A percentile compares a stretch with the other conserved stretches of the same genome.
Conservation (phyloP, 225 moss, liverwort and hornwort genomes). For the Polytrichum commune region DNA sequence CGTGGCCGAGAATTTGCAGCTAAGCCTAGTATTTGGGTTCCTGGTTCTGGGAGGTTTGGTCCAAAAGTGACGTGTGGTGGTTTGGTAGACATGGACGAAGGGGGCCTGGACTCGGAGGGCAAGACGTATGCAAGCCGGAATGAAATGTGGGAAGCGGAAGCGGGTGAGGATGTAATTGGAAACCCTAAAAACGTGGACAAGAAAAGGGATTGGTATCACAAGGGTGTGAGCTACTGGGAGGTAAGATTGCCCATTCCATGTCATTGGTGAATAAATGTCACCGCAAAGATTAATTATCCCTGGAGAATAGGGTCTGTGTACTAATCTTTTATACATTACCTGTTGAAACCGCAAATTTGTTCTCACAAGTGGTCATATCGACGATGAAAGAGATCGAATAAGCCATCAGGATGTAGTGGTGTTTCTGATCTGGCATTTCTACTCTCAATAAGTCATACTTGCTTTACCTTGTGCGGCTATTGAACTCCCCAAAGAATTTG, state of each 20-base stretch:
- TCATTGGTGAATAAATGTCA: not conserved
- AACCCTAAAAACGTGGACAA: conserved; percentile 12
- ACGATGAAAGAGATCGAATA: no score
- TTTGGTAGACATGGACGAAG: conserved; percentile 18
- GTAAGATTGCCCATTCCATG: conserved; percentile 12
- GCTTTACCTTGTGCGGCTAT: no score
- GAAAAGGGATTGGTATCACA: conserved; percentile 25
- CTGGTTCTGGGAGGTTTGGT: not conserved
- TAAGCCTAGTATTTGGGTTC: no score
- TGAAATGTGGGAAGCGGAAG: conserved; percentile 35
- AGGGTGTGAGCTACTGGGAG: conserved; percentile 47
- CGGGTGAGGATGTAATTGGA: conserved; percentile 25
- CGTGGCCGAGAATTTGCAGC: no score
- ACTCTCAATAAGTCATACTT: not conserved
- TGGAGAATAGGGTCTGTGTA: no score
- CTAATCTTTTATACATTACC: no score
- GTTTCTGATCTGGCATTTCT: no score
- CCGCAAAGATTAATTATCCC: not conserved
- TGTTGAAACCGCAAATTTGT: no score
- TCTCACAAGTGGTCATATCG: no score
- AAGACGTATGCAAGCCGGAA: conserved; percentile 23
- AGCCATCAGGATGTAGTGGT: no score
- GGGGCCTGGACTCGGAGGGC: conserved; percentile 21
- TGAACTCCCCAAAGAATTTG: no score
- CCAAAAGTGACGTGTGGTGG: not conserved